Base-by-base conservation (phyloP, 1,139 yeast species). In the Oligophagozyma castellii region DNA sequence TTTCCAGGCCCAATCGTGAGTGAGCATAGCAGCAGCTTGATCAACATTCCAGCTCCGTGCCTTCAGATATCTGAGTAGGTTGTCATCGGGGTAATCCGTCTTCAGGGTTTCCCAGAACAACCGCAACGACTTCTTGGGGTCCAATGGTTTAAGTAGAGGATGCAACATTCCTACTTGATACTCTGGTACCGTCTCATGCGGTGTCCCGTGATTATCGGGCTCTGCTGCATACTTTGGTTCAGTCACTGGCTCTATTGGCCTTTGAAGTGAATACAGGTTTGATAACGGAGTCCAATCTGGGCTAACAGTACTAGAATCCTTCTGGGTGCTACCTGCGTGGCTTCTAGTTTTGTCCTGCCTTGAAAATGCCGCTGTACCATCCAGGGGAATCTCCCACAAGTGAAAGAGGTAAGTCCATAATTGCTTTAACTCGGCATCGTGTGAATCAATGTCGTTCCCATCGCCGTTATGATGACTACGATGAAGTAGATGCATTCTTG, bases 41-140 rank as follows among this genome's bases (percentile, higher is more conserved):
- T 66, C 70, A 16, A 67, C 63, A 41, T 75, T 68, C 75, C 79
- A 75, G 48, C 77, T 76, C 46, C 86, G 65, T 10, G 89, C 89
- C 33, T 83, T 61, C 20, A 74, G 49, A 48, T 72, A 78, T 40
- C 86, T 61, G 34, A 78, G 55, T 23, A 76, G 35, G 32, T 73
- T 51, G 35, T 73, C 70, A 48, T 81, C 94, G 2, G 84, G 78
- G 22, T 69, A 58, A 44, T 80, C 93, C 27, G 65, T 63, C 46
- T 79, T 67, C 37, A 70, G 47, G 54, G 71, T 62, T 19, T 56
- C 49, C 67, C 76, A 68, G 38, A 76, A 65, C 16, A 67, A 63
- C 4, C 44, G 52, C 31, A 61, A 58, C 12, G 68, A 67, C 30
- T 62, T 58, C 10, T 60, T 62, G 1, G 70, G 61, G 24, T 66